Evolutionary conservation across 345 rosid species (phyloP).

Genomic region (Ceriops decandra): DNA sequence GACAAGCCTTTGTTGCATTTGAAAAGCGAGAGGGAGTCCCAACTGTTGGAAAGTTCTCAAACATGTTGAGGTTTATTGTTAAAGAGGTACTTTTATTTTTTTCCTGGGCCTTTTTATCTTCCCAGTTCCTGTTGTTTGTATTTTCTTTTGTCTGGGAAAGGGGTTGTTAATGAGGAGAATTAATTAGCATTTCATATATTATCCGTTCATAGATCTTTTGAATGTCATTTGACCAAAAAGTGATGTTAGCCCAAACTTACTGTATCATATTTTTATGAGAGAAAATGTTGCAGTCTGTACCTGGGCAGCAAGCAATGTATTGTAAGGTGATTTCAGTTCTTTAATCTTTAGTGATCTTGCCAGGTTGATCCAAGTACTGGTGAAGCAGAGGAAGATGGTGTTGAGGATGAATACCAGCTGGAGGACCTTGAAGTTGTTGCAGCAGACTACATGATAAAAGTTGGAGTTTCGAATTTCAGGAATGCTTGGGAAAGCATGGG

Average conservation of each 20-base stretch:
- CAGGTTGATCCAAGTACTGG: conserved; percentile 92
- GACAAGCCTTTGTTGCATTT: conserved; percentile 85
- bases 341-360: conserved; percentile 9
- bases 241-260: too few relatives aligned
- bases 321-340: neutral
- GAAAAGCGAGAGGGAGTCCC: conserved; percentile 81
- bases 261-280: too few relatives aligned
- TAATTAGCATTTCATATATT: too few relatives aligned
- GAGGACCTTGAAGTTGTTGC: conserved; percentile 96
- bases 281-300: too few relatives aligned
- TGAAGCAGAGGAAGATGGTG: conserved; percentile 92
- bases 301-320: neutral
- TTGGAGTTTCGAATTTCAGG: conserved; percentile 87
- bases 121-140: neutral
- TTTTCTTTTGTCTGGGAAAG: too few relatives aligned
- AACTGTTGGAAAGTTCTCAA: conserved; percentile 84
- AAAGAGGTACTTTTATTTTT: conserved; percentile 60
- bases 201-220: too few relatives aligned
- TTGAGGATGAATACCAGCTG: conserved; percentile 95
- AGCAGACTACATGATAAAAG: conserved; percentile 84
- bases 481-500: conserved; percentile 95
- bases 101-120: neutral
- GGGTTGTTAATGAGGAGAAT: too few relatives aligned
- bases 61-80: conserved; percentile 75
- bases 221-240: too few relatives aligned